Evolutionary conservation across 306 rosid species (phyloP).

Genomic region (Cucumis sativus): Cucumber_9930_V3 NC_026656.2:9856001-9856500

Average conservation of each 20-base stretch:
- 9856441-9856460: background rate
- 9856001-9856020: background rate
- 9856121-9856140: slow-evolving; percentile 48
- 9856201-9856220: slow-evolving; percentile 91
- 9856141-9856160: slow-evolving; percentile 81
- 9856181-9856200: slow-evolving; percentile 95
- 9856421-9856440: slow-evolving; percentile 59
- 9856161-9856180: slow-evolving; percentile 98
- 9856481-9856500: background rate
- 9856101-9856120: background rate
- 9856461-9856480: background rate
- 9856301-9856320: background rate
- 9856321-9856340: background rate
- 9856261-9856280: background rate
- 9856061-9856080: background rate
- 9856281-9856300: background rate
- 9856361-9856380: slow-evolving; percentile 87
- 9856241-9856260: slow-evolving; percentile 38
- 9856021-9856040: background rate
- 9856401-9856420: slow-evolving; percentile 76
- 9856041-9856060: background rate
- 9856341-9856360: slow-evolving; percentile 94
- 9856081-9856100: background rate
- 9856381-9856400: slow-evolving; percentile 65
- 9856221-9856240: slow-evolving; percentile 86